Percentiles rank a stretch among this genome's conserved stretches.
Evolutionary conservation across 768 basidiomycete species (phyloP).

Genomic region (Termitomyces sp.): DNA sequence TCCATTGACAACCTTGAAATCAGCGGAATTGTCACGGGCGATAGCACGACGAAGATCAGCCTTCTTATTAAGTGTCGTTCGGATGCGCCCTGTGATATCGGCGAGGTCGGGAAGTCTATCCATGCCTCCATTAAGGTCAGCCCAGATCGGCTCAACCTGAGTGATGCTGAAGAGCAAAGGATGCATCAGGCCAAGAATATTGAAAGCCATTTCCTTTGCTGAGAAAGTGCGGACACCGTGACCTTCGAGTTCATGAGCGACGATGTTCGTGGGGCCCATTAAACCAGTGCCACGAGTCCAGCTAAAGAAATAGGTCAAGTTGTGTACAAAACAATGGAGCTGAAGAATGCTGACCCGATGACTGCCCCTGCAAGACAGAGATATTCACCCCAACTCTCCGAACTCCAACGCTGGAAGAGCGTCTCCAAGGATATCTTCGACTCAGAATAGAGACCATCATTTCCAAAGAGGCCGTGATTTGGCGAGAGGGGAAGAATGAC

Average conservation of each 20-base stretch:
- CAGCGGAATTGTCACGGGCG: conserved; percentile 90
- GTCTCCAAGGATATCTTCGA: conserved; percentile 98
- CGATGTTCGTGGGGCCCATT: conserved; percentile 93
- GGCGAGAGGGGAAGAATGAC: conserved; percentile 97
- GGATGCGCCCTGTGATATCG: conserved; percentile 86
- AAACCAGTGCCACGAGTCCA: conserved; percentile 99
- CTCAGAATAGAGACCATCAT: conserved; percentile 97
- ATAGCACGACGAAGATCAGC: conserved; percentile 92
- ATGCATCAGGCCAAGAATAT: conserved; percentile 98
- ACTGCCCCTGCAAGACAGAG: conserved; percentile 97
- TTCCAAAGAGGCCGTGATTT: conserved; percentile 97
- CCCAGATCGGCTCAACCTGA: conserved; percentile 99
- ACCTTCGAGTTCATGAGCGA: conserved; percentile 90
- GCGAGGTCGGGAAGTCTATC: conserved; percentile 94
- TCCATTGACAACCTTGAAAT: conserved; percentile 89
- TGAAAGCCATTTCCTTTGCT: conserved; percentile 99
- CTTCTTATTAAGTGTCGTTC: conserved; percentile 75
- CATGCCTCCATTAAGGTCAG: conserved; percentile 98
- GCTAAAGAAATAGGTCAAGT: conserved; percentile 32
- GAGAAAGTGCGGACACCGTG: conserved; percentile 97
- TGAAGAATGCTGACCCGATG: conserved; percentile 68
- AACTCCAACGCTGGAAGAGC: conserved; percentile 95
- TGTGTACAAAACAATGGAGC: not conserved
- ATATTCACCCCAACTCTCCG: conserved; percentile 99
- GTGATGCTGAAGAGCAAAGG: conserved; percentile 98